phyloP scores from a whole-genome alignment of 1,284 basidiomycete genomes.

The Sphagnurus paluster region DNA sequence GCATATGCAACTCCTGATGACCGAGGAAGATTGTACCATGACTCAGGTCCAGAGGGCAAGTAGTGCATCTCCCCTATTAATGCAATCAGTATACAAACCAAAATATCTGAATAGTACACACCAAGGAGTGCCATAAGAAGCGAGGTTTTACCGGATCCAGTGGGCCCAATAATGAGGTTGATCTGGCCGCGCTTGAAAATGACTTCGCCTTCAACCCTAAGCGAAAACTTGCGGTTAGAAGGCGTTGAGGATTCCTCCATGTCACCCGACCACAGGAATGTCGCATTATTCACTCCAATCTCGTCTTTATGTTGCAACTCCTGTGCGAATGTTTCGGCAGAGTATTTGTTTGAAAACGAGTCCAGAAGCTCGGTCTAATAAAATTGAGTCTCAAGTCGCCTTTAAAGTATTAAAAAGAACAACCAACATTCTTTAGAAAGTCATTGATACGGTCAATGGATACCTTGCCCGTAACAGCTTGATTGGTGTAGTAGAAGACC shows the following conservation, averaged over 20 bases:
- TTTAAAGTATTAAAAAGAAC: slow-evolving; percentile 6
- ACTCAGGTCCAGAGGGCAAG: slow-evolving; percentile 51
- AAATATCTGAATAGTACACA: slow-evolving; percentile 11
- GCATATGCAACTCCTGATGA: slow-evolving; percentile 70
- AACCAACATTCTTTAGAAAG: slow-evolving; percentile 28
- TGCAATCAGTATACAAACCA: slow-evolving; percentile 4
- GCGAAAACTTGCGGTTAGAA: slow-evolving; percentile 42
- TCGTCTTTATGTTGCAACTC: slow-evolving; percentile 10
- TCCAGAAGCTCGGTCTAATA: slow-evolving; percentile 55
- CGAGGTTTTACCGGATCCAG: slow-evolving; percentile 50
- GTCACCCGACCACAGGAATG: slow-evolving; percentile 45
- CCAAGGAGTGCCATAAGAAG: slow-evolving; percentile 58
- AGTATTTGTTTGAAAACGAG: slow-evolving; percentile 33
- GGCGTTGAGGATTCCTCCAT: slow-evolving; percentile 28
- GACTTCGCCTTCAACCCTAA: slow-evolving; percentile 54
- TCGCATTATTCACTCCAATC: slow-evolving; percentile 43
- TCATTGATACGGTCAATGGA: slow-evolving; percentile 23
- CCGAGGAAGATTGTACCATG: slow-evolving; percentile 68
- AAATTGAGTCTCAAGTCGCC: slow-evolving; percentile 5
- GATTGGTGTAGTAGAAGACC: slow-evolving; percentile 26
- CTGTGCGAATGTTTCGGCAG: slow-evolving; percentile 17
- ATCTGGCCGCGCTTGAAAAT: slow-evolving; percentile 57
- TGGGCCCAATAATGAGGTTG: slow-evolving; percentile 67
- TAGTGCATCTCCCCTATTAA: slow-evolving; percentile 60
- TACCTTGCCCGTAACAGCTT: slow-evolving; percentile 24